Conservation (phyloP, 257 asterid genomes). For the Agastache rugosa region DNA sequence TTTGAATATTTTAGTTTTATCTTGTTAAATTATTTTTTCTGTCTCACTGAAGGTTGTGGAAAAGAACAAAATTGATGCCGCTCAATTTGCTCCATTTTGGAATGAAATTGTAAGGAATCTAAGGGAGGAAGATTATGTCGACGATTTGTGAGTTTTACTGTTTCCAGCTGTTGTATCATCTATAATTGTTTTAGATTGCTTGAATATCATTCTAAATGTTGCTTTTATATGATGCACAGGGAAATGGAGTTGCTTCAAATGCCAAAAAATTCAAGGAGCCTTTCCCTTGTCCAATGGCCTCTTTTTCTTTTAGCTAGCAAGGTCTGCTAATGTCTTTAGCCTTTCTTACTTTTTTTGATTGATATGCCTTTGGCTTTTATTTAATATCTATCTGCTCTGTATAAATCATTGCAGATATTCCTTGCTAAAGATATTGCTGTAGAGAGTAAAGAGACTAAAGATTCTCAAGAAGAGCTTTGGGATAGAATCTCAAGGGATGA, state of each 20-base stretch:
- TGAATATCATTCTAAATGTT: constrained; percentile 29
- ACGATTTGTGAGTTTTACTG: constrained; percentile 65
- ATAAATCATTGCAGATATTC: constrained; percentile 57
- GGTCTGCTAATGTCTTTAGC: constrained; percentile 52
- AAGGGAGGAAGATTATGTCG: constrained; percentile 93
- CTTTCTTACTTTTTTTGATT: constrained; percentile 19
- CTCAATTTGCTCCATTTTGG: constrained; percentile 96
- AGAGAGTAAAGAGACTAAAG: constrained; percentile 80
- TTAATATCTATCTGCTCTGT: constrained; percentile 22
- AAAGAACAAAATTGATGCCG: constrained; percentile 77
- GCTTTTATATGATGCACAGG: constrained; percentile 49
- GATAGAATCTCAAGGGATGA: constrained; percentile 93
- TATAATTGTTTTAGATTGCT: constrained; percentile 18
- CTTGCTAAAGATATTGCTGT: constrained; percentile 91
- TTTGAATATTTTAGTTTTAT: constrained; percentile 32
- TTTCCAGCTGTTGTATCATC: constrained; percentile 29
- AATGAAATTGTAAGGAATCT: constrained; percentile 85
- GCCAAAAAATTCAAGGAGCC: constrained; percentile 78
- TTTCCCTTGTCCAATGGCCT: constrained; percentile 93
- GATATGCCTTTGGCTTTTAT: constrained; percentile 31
- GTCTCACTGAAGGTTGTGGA: constrained; percentile 58
- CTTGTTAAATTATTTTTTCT: constrained; percentile 28
- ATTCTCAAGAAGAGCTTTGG: constrained; percentile 89
- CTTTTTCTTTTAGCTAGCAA: constrained; percentile 95
- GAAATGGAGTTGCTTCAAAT: constrained; percentile 93